Evolutionary conservation across 2,329 filamentous ascomycete genomes (phyloP).

Genomic region (Alternaria sp.): DNA sequence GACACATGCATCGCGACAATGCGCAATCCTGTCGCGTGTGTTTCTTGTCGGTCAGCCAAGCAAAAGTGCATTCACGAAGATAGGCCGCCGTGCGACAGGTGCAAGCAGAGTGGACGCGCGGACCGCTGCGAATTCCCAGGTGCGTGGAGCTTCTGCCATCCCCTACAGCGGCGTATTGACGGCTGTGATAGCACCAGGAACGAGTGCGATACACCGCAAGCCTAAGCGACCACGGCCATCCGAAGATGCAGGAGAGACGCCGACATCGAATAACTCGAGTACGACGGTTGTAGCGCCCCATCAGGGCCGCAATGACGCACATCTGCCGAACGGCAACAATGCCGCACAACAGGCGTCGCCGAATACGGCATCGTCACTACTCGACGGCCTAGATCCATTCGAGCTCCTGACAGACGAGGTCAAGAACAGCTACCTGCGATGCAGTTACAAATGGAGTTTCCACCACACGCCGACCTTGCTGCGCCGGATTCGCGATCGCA

Average conservation of each 20-base stretch:
- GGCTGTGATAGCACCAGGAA: conserved; percentile 45
- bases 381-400: conserved; percentile 49
- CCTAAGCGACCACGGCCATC: conserved; percentile 48
- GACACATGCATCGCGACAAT: conserved; percentile 25
- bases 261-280: conserved; percentile 14
- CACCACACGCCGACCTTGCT: conserved; percentile 53
- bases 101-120: conserved; percentile 44
- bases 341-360: conserved; percentile 31
- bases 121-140: conserved; percentile 38
- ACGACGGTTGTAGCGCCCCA: conserved; percentile 20
- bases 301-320: conserved; percentile 32
- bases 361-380: conserved; percentile 36
- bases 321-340: conserved; percentile 37
- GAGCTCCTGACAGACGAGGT: conserved; percentile 53
- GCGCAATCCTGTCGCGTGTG: conserved; percentile 52
- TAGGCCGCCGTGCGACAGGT: conserved; percentile 50
- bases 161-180: not conserved
- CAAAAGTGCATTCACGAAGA: conserved; percentile 53
- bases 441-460: conserved; percentile 55
- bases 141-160: not conserved
- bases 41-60: conserved; percentile 51
- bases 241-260: conserved; percentile 32
- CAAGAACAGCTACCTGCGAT: conserved; percentile 52
- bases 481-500: conserved; percentile 48
- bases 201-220: conserved; percentile 47